Percentiles rank a stretch among this genome's conserved stretches.
Conservation (phyloP, 192 early-diverging fungal genomes). For the Chytriomyces confervae region DNA sequence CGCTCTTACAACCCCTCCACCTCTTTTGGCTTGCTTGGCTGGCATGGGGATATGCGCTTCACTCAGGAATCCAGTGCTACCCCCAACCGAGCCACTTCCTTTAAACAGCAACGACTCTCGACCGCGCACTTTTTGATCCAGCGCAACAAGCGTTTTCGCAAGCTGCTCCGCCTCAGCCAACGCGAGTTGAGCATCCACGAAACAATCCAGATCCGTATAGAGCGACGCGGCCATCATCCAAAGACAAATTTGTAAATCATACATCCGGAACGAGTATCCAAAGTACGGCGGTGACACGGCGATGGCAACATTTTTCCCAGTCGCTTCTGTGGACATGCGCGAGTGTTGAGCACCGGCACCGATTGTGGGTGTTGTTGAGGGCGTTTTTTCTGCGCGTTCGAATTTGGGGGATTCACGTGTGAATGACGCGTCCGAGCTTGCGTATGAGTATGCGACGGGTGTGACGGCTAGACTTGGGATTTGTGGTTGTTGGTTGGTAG, state of each 20-base stretch:
- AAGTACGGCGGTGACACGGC: constrained; percentile 15
- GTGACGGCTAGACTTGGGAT: constrained; percentile 1
- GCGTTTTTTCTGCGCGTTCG: background rate
- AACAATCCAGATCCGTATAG: constrained; percentile 45
- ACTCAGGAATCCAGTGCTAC: constrained; percentile 21
- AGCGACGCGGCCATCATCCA: constrained; percentile 52
- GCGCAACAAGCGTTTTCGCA: constrained; percentile 37
- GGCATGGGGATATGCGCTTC: constrained; percentile 9
- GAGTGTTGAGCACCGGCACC: constrained; percentile 9
- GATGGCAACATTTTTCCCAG: constrained; percentile 8
- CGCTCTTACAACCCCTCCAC: background rate
- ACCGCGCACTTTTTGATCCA: constrained; percentile 14
- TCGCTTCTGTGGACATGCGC: constrained; percentile 11
- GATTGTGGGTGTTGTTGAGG: background rate
- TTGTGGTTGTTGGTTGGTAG: background rate
- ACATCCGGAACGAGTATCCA: constrained; percentile 40
- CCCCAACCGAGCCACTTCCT: constrained; percentile 18
- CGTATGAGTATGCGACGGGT: constrained; percentile 22
- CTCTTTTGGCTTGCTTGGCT: background rate
- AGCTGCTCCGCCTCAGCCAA: constrained; percentile 55
- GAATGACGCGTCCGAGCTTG: constrained; percentile 21
- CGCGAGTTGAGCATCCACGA: constrained; percentile 45
- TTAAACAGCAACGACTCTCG: constrained; percentile 15
- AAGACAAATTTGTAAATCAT: constrained; percentile 54
- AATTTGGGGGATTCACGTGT: background rate